Conservation (phyloP, 2,329 filamentous ascomycete species). For the Calonectria pauciramosa region DNA sequence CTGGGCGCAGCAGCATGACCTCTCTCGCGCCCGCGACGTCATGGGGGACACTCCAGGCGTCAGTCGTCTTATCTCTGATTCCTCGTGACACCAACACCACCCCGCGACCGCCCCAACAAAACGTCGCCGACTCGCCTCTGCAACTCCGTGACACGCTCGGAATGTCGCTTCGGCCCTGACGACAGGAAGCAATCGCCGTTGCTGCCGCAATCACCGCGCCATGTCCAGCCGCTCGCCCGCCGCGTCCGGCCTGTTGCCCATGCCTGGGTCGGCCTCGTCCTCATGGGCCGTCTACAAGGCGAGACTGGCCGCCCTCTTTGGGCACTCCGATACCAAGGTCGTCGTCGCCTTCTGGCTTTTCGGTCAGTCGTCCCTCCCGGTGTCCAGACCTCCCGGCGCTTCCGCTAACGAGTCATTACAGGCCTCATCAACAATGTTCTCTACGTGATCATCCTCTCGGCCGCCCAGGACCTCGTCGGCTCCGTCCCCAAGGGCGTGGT, state of each 20-base stretch:
- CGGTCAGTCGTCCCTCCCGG: slow-evolving; percentile 65
- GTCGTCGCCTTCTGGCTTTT: slow-evolving; percentile 93
- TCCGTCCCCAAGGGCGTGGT: slow-evolving; percentile 93
- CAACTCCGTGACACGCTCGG: not conserved
- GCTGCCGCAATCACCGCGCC: not conserved
- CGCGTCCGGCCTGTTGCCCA: slow-evolving; percentile 63
- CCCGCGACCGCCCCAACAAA: not conserved
- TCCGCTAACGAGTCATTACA: slow-evolving; percentile 35
- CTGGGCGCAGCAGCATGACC: not conserved
- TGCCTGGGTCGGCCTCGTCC: slow-evolving; percentile 71
- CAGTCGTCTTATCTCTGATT: not conserved
- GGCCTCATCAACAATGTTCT: slow-evolving; percentile 91
- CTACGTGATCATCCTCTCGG: slow-evolving; percentile 96
- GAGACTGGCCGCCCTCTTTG: slow-evolving; percentile 73
- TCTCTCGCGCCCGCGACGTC: not conserved
- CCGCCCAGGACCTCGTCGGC: slow-evolving; percentile 95
- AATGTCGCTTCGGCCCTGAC: slow-evolving; percentile 14
- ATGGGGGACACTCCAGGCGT: not conserved
- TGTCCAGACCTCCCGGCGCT: fast-evolving
- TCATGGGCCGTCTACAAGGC: slow-evolving; percentile 82
- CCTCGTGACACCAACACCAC: not conserved
- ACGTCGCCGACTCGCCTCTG: not conserved
- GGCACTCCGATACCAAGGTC: slow-evolving; percentile 78
- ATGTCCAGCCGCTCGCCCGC: slow-evolving; percentile 58
- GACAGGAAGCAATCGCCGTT: slow-evolving; percentile 2